phyloP scores from a whole-genome alignment of 23 red algal species.

The Cyanidium caldarium region DNA sequence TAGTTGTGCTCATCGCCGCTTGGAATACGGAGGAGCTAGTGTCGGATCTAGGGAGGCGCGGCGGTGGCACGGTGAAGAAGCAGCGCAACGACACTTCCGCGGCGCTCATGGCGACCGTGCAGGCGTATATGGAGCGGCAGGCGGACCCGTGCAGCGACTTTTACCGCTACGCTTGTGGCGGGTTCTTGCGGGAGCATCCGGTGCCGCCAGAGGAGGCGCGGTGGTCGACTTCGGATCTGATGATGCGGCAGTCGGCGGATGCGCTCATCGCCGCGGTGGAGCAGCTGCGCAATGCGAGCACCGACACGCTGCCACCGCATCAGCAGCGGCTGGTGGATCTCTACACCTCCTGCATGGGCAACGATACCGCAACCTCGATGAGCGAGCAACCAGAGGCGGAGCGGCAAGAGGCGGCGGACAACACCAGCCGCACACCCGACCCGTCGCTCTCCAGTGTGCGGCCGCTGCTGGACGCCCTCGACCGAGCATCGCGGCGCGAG shows the following conservation, averaged over 20 bases:
- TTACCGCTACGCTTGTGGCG: slow-evolving; percentile 84
- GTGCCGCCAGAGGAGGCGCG: slow-evolving; percentile 32
- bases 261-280: background rate
- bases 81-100: no score
- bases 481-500: background rate
- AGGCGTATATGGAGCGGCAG: slow-evolving; percentile 39
- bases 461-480: background rate
- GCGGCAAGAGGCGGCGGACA: background rate
- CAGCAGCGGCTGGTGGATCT: slow-evolving; percentile 6
- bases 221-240: slow-evolving; percentile 2
- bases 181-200: slow-evolving; percentile 28
- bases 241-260: background rate
- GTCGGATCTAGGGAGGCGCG: no score
- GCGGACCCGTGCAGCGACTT: slow-evolving; percentile 75
- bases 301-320: background rate
- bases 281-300: background rate
- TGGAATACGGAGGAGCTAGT: no score
- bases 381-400: no score
- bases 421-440: background rate
- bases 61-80: no score
- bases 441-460: background rate
- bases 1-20: no score
- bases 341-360: background rate
- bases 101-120: no score
- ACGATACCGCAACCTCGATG: no score